phyloP scores from a whole-genome alignment of 495 filamentous ascomycete species.

The Neurospora africana region DNA sequence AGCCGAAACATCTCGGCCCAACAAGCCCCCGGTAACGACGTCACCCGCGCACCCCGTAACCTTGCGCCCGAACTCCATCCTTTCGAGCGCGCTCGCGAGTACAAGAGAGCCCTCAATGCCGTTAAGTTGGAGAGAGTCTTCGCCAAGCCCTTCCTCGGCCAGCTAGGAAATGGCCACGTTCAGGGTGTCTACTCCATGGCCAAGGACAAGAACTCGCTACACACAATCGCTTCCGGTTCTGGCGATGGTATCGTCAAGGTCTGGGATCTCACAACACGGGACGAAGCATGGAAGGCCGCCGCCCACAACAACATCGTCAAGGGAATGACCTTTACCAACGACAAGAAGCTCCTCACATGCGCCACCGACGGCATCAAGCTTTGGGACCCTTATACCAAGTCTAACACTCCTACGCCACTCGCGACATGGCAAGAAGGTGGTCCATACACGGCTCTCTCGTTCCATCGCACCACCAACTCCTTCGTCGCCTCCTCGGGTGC shows the following conservation, averaged over 20 bases:
- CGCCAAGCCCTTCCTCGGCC: slow-evolving; percentile 79
- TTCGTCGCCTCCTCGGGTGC: slow-evolving; percentile 69
- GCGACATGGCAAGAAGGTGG: slow-evolving; percentile 73
- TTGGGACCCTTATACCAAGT: slow-evolving; percentile 76
- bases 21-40: slow-evolving; percentile 67
- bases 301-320: slow-evolving; percentile 82
- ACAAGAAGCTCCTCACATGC: slow-evolving; percentile 80
- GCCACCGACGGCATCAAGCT: slow-evolving; percentile 82
- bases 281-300: slow-evolving; percentile 69
- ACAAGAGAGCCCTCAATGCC: slow-evolving; percentile 55
- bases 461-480: slow-evolving; percentile 60
- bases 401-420: slow-evolving; percentile 49
- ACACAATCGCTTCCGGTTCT: slow-evolving; percentile 65
- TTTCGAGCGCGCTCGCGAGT: slow-evolving; percentile 89
- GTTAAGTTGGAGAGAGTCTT: slow-evolving; percentile 95
- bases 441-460: slow-evolving; percentile 75
- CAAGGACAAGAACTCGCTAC: slow-evolving; percentile 56
- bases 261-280: slow-evolving; percentile 73
- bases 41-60: slow-evolving; percentile 51
- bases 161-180: slow-evolving; percentile 84
- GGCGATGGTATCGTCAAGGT: slow-evolving; percentile 88
- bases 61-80: slow-evolving; percentile 89
- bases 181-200: slow-evolving; percentile 77
- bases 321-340: slow-evolving; percentile 75
- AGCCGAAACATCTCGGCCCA: slow-evolving; percentile 64